Percentiles rank a stretch among this genome's conserved stretches.
Conservation (phyloP, 2,329 filamentous ascomycete species). For the Alternaria incomplexa region DNA sequence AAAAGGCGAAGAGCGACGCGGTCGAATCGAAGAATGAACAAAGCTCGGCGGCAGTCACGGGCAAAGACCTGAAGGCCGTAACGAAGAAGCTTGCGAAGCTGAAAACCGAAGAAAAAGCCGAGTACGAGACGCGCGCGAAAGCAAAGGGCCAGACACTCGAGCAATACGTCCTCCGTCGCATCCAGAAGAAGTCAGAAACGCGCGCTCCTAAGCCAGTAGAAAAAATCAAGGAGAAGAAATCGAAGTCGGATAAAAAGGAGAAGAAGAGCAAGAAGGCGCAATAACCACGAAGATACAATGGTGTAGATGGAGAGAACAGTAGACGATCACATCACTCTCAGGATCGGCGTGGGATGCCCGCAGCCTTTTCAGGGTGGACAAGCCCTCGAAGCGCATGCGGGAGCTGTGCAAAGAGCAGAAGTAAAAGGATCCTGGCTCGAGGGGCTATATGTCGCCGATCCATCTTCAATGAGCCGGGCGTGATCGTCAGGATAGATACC, state of each 20-base stretch:
- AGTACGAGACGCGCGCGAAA: slow-evolving; percentile 44
- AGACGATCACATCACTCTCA: too few species aligned
- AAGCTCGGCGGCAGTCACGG: neutral
- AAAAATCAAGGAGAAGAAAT: neutral
- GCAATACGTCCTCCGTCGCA: slow-evolving; percentile 42
- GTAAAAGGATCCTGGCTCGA: neutral
- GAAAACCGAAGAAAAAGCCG: slow-evolving; percentile 32
- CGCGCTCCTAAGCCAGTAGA: slow-evolving; percentile 4
- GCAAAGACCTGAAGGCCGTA: slow-evolving; percentile 16
- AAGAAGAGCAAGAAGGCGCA: slow-evolving; percentile 4
- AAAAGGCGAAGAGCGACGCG: slow-evolving; percentile 13
- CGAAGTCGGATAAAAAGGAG: neutral
- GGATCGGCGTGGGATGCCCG: neutral
- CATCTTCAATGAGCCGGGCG: neutral
- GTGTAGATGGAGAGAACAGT: neutral
- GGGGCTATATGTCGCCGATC: neutral
- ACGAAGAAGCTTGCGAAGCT: slow-evolving; percentile 36
- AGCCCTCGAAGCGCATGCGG: neutral
- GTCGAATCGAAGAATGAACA: neutral
- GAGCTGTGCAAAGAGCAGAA: neutral
- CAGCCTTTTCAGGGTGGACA: neutral
- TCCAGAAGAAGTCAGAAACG: slow-evolving; percentile 41
- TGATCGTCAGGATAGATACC: neutral
- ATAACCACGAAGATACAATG: neutral
- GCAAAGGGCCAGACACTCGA: slow-evolving; percentile 49